phyloP scores from a whole-genome alignment of 345 rosid genomes.

The Linum lewisii region DNA sequence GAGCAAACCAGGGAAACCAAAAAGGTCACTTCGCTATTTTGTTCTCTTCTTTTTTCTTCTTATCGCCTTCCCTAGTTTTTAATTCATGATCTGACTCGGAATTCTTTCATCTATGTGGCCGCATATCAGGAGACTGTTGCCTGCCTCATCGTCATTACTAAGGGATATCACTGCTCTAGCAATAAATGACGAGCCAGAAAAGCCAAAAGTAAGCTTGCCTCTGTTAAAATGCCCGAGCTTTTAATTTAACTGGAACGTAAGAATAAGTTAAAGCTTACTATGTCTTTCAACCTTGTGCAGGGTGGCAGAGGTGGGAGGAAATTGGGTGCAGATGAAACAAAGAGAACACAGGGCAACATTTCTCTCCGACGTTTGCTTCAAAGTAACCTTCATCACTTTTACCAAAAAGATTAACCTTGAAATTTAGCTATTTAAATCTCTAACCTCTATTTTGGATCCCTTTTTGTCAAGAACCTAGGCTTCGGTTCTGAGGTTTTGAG shows the following conservation, averaged over 20 bases:
- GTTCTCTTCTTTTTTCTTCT: neutral
- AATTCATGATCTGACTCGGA: neutral
- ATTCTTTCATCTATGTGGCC: neutral
- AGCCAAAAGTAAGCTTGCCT: slow-evolving; percentile 42
- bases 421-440: too few relatives aligned
- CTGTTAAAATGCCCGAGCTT: neutral
- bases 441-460: too few relatives aligned
- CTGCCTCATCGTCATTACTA: slow-evolving; percentile 56
- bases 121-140: slow-evolving; percentile 57
- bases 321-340: slow-evolving; percentile 18
- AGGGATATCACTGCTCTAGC: slow-evolving; percentile 47
- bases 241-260: neutral
- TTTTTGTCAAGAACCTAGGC: too few relatives aligned
- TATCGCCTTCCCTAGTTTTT: neutral
- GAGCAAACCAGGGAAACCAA: slow-evolving; percentile 27
- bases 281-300: slow-evolving; percentile 25
- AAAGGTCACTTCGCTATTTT: slow-evolving; percentile 35
- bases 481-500: too few relatives aligned
- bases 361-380: slow-evolving; percentile 56
- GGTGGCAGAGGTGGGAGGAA: slow-evolving; percentile 50
- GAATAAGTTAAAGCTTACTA: neutral
- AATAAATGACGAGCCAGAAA: slow-evolving; percentile 52
- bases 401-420: too few relatives aligned
- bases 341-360: slow-evolving; percentile 59
- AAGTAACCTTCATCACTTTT: slow-evolving; percentile 18